Base-by-base conservation (phyloP, 1,284 basidiomycete genomes). In the Ganoderma boninense region DNA sequence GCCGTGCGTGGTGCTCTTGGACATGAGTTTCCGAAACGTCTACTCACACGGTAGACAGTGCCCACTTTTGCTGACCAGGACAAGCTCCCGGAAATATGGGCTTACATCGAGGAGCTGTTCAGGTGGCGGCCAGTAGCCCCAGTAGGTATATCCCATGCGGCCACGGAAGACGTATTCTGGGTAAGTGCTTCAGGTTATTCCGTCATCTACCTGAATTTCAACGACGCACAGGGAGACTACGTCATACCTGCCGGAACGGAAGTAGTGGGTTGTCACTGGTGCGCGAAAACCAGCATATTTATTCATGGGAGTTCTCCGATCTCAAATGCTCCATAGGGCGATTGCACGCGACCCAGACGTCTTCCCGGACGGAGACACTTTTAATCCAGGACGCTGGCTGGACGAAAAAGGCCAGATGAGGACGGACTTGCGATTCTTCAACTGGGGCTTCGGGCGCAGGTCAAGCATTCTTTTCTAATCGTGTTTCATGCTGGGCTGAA, bases 191-290 rank as follows among this genome's bases (percentile, higher is more conserved):
- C 54, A 35, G 13, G 23, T 18, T 20, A 26, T 8, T 32, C 18
- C 29, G 14, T 52, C 14, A 18, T 11, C 13, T 32, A 18, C 18
- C 6, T 20, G 18, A 32, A 26, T 26, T n/a, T 40, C 10, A 29
- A 14, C 35, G 16, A 6, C 16, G 7, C 52, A 40, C 62, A 90
- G 88, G 81, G 85, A 65, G 82, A 83, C 23, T 88, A 89, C 64
- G 76, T 84, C 11, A 91, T 92, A 65, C 90, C 90, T 7, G 84
- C 83, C 38, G 90, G 90, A 2, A 83, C 90, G 0, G 86, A 83
- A 3, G 85, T 92, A 5, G 82, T 87, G n/a, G 89, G 87, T 8
- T 89, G 87, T 69, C 84, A 87, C n/a, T 92, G 90, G 90, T 88
- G 69, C 43, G 71, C 52, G 23, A 26, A 26, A 14, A 23, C 23